These are phyloP conservation scores for Starmerella sirachaensis DNA, from an alignment of 805 yeast species.

Conservation along the genomic window DNA sequence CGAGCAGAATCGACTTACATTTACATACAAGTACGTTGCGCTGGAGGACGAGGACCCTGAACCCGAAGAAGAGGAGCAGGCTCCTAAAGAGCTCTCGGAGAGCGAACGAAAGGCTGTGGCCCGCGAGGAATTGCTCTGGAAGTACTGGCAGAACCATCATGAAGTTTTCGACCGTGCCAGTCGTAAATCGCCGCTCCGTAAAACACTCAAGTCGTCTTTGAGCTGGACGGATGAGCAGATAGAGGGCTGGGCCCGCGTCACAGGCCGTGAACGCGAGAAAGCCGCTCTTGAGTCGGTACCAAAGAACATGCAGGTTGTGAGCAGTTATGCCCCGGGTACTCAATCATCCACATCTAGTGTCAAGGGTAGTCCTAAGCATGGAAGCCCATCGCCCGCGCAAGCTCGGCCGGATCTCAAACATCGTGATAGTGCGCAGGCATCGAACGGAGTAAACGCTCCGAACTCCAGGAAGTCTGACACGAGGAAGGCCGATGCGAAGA, in stretches of 20 bases:
- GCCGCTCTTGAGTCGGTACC: neutral
- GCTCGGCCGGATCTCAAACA: no score
- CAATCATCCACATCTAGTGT: neutral
- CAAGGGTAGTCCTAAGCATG: no score
- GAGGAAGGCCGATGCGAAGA: no score
- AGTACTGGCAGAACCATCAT: slow-evolving; percentile 31
- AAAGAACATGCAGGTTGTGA: slow-evolving; percentile 1
- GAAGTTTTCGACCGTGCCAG: slow-evolving; percentile 36
- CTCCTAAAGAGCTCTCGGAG: slow-evolving; percentile 28
- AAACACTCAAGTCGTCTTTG: slow-evolving; percentile 39
- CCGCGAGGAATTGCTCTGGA: slow-evolving; percentile 17
- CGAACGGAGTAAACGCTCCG: no score
- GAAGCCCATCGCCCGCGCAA: no score
- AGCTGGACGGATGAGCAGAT: slow-evolving; percentile 82
- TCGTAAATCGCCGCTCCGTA: slow-evolving; percentile 43
- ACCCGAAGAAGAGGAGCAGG: slow-evolving; percentile 68
- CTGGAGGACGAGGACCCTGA: slow-evolving; percentile 13
- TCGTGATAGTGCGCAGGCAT: no score
- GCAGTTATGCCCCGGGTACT: slow-evolving; percentile 5
- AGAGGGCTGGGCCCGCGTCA: slow-evolving; percentile 80
- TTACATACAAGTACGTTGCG: slow-evolving; percentile 40
- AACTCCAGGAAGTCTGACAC: no score
- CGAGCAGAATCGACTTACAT: slow-evolving; percentile 22
- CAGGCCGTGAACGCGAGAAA: slow-evolving; percentile 1
- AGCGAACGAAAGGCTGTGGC: slow-evolving; percentile 41